Percentiles rank a stretch among this genome's conserved stretches.
These are phyloP conservation scores for Mucor velutinosus DNA, from an alignment of 371 early-diverging fungal species.

Conservation along the genomic window DNA sequence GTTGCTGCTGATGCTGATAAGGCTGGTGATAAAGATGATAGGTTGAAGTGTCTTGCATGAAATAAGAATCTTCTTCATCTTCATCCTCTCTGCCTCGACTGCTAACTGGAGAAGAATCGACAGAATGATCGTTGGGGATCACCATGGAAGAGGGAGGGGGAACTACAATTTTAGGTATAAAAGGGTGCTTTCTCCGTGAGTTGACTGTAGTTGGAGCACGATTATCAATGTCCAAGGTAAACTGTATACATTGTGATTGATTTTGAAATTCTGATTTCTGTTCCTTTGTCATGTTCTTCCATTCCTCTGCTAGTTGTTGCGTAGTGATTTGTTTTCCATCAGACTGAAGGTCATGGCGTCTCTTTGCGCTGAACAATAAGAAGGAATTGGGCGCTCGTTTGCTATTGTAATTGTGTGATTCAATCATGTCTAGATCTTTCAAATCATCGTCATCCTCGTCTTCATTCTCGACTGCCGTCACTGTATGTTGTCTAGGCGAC, in stretches of 20 bases:
- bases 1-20: not conserved
- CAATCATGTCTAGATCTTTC: not conserved
- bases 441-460: not conserved
- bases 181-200: not conserved
- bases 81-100: not conserved
- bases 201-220: not conserved
- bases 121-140: slow-evolving; percentile 25
- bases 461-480: not conserved
- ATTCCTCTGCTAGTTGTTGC: slow-evolving; percentile 15
- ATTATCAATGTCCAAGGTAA: slow-evolving; percentile 24
- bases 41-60: not conserved
- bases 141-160: slow-evolving; percentile 21
- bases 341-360: slow-evolving; percentile 11
- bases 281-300: slow-evolving; percentile 20
- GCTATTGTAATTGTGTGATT: not conserved
- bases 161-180: not conserved
- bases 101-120: not conserved
- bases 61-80: not conserved
- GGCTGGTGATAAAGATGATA: not conserved
- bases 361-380: slow-evolving; percentile 14
- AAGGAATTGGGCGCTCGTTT: slow-evolving; percentile 23
- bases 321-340: slow-evolving; percentile 15
- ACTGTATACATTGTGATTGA: slow-evolving; percentile 26
- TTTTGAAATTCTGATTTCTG: slow-evolving; percentile 26
- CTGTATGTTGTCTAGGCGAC: not conserved